Evolutionary conservation across 495 filamentous ascomycete species (phyloP), one percentile per base, ranked within the genome.

Genomic region (Aspergillus leporis): DNA sequence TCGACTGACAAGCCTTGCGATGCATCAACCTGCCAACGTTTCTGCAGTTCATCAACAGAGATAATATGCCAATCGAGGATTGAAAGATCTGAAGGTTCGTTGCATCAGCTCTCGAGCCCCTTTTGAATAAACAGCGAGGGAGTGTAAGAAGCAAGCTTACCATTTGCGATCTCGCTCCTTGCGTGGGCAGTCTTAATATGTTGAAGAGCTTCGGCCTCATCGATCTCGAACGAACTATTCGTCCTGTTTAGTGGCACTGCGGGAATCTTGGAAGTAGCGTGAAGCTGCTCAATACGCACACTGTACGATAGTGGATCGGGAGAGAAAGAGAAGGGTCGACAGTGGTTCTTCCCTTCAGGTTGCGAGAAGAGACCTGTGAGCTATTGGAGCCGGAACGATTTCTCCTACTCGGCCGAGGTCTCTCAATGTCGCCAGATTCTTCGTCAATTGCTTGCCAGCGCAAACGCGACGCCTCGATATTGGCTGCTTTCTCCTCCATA

Each of bases 11-110:
- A 69, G 16, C 84, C 84, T 49, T 81, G 69, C 0, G 53, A 64
- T 8, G 72, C 60, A 38, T 81, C 83, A 40, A 73, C 79, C 9
- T 75, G 74, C 19, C 86, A 76, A 36, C 84, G 80, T 13, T 76
- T 74, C 56, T 81, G 67, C n/a, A 85, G 65, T 51, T 87, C 84
- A 7, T 82, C 76, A 13, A 71, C 62, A 0, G 83, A 68, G 9
- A 87, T 66, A 5, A 66, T 82, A 65, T 88, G 85, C 81, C 83
- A 87, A 45, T 85, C 81, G 21, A 75, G 69, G 38, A 62, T 65
- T 25, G 57, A 53, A 13, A 59, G 56, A 25, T 58, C 56, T 58
- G 23, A 13, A 30, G 30, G 36, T 5, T 9, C 23, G 14, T 4
- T 23, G 0, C 34, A 12, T 36, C 13, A 36, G 34, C 9, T 4